Conservation (phyloP, 148 eudicot species). For the Rhododendron ovatum region DNA sequence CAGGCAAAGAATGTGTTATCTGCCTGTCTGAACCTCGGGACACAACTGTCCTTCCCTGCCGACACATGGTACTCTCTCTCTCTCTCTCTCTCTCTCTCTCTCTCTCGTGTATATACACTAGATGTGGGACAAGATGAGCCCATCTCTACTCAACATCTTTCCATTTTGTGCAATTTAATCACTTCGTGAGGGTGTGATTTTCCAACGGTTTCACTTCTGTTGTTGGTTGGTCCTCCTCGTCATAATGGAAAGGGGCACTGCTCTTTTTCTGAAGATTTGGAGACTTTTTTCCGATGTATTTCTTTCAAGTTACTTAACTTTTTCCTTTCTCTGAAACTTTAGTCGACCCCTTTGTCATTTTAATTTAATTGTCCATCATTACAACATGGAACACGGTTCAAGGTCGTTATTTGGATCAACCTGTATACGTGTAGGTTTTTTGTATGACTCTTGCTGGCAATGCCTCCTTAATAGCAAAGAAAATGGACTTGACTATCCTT, state of each 20-base stretch:
- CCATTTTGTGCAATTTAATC: background rate
- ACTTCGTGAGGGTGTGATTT: background rate
- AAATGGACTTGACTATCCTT: background rate
- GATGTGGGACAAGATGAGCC: background rate
- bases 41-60: slow-evolving; percentile 92
- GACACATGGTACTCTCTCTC: slow-evolving; percentile 73
- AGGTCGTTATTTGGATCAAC: background rate
- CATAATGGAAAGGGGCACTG: background rate
- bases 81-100: slow-evolving; percentile 1
- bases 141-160: background rate
- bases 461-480: background rate
- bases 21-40: slow-evolving; percentile 96
- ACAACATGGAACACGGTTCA: background rate
- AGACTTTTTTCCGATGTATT: background rate
- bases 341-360: background rate
- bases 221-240: background rate
- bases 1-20: slow-evolving; percentile 97
- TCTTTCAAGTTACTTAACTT: background rate
- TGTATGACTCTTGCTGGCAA: background rate
- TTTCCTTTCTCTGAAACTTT: background rate
- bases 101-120: background rate
- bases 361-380: background rate
- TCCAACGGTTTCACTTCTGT: background rate
- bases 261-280: background rate
- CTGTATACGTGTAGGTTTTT: background rate